These are phyloP conservation scores for Albatrellus sp. DNA, from an alignment of 1,284 basidiomycete species.

Conservation along the genomic window DNA sequence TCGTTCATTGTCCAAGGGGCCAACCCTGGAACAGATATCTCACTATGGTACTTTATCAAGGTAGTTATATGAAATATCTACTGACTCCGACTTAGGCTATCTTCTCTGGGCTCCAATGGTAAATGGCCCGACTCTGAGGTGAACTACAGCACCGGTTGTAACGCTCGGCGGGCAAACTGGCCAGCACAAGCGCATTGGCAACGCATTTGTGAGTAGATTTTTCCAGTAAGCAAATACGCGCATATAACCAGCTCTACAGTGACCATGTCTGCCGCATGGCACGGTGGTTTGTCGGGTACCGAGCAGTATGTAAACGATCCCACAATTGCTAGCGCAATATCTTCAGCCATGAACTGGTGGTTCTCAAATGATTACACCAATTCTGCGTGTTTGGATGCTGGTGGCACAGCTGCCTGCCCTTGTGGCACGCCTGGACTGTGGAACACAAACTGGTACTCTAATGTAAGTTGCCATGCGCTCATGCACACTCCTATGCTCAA, in stretches of 20 bases:
- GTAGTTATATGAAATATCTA: too few species aligned
- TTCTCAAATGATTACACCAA: slow-evolving; percentile 46
- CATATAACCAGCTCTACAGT: slow-evolving; percentile 8
- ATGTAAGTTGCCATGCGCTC: slow-evolving; percentile 26
- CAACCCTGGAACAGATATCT: too few species aligned
- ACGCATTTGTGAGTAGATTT: slow-evolving; percentile 33
- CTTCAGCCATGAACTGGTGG: slow-evolving; percentile 48
- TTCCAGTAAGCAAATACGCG: background rate
- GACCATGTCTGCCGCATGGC: slow-evolving; percentile 42
- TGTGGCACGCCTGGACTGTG: slow-evolving; percentile 43
- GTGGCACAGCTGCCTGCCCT: slow-evolving; percentile 36
- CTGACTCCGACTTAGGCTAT: slow-evolving; percentile 22
- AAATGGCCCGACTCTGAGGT: slow-evolving; percentile 43
- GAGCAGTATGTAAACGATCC: slow-evolving; percentile 28
- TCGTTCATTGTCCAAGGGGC: too few species aligned
- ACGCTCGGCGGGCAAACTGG: slow-evolving; percentile 50
- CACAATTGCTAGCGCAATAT: slow-evolving; percentile 26
- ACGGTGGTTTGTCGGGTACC: slow-evolving; percentile 31
- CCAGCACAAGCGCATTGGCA: slow-evolving; percentile 52
- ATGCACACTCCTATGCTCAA: slow-evolving; percentile 26
- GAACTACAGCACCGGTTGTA: slow-evolving; percentile 46
- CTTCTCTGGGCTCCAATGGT: slow-evolving; percentile 31
- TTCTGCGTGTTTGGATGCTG: slow-evolving; percentile 36
- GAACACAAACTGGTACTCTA: slow-evolving; percentile 65
- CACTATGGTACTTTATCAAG: too few species aligned